phyloP scores from a whole-genome alignment of 768 basidiomycete species.

The Amanita pallidorosea region DNA sequence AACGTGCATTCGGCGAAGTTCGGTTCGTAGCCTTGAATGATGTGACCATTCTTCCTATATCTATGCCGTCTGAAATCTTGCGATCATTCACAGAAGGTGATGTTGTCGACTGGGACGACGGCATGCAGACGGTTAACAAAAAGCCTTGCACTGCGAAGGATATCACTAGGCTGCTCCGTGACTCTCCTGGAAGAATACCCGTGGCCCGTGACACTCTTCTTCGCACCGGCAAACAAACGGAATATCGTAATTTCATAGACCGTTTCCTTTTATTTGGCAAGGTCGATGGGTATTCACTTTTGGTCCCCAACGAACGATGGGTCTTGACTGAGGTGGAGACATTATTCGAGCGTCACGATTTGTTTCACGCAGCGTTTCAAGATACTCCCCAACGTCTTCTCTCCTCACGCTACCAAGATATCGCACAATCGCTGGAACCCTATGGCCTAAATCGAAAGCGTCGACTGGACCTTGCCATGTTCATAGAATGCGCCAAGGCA shows the following conservation, averaged over 20 bases:
- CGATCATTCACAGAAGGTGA: neutral
- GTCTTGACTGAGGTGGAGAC: slow-evolving; percentile 14
- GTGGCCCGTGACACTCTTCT: neutral
- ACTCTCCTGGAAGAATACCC: neutral
- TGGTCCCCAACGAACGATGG: slow-evolving; percentile 21
- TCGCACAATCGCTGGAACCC: slow-evolving; percentile 16
- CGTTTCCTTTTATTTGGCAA: neutral
- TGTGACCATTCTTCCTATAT: slow-evolving; percentile 9
- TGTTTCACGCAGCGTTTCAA: slow-evolving; percentile 27
- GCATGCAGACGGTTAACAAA: neutral
- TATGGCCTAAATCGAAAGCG: slow-evolving; percentile 21
- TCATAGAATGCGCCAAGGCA: slow-evolving; percentile 23
- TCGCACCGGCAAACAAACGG: neutral
- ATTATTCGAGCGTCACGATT: slow-evolving; percentile 23
- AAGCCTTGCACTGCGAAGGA: neutral
- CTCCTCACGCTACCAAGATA: slow-evolving; percentile 14
- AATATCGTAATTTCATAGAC: neutral
- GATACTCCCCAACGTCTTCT: slow-evolving; percentile 22
- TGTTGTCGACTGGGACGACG: neutral
- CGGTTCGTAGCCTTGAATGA: slow-evolving; percentile 10
- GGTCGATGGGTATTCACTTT: slow-evolving; percentile 9
- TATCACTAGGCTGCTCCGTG: neutral
- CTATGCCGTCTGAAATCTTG: slow-evolving; percentile 1
- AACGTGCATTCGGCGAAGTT: slow-evolving; percentile 6
- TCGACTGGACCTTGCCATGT: slow-evolving; percentile 21